phyloP scores from a whole-genome alignment of 1,284 basidiomycete species.

The Cryptococcus jaspeensis region DNA sequence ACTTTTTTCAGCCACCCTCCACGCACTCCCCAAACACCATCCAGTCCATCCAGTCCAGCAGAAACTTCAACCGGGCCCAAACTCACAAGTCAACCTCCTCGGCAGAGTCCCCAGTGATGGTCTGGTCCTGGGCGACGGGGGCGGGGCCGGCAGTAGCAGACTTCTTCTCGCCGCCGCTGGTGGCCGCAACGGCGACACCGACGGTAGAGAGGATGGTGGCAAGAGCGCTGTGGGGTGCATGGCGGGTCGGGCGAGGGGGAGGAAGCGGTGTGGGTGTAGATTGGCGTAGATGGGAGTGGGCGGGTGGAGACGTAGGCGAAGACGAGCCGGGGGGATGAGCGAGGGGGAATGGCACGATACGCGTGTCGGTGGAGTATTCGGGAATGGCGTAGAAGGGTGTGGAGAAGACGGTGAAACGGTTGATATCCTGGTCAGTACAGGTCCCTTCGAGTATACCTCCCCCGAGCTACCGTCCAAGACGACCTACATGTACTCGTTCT shows the following conservation, averaged over 20 bases:
- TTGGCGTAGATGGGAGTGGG: not conserved
- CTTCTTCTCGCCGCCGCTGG: conserved; percentile 39
- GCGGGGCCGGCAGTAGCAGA: conserved; percentile 12
- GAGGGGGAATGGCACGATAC: too few species aligned
- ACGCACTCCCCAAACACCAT: not conserved
- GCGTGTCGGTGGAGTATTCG: too few species aligned
- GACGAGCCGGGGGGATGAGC: too few species aligned
- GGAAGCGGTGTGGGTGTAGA: not conserved
- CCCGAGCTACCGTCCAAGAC: not conserved
- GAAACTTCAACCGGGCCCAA: not conserved
- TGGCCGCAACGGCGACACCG: conserved; percentile 36
- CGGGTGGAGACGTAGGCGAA: too few species aligned
- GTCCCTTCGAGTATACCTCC: too few species aligned
- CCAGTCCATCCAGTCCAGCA: not conserved
- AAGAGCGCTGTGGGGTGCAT: conserved; percentile 33
- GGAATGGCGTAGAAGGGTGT: not conserved
- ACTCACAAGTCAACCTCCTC: conserved; percentile 44
- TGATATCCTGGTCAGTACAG: not conserved
- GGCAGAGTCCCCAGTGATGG: conserved; percentile 27
- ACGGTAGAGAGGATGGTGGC: conserved; percentile 44
- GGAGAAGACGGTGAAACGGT: not conserved
- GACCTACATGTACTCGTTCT: conserved; percentile 33
- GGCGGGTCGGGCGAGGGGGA: not conserved
- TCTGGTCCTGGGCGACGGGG: conserved; percentile 24
- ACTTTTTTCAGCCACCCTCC: not conserved